Percentiles rank a stretch among this genome's conserved stretches.
Conservation (phyloP, 2,329 filamentous ascomycete species). For the Furcasterigmium sp. region DNA sequence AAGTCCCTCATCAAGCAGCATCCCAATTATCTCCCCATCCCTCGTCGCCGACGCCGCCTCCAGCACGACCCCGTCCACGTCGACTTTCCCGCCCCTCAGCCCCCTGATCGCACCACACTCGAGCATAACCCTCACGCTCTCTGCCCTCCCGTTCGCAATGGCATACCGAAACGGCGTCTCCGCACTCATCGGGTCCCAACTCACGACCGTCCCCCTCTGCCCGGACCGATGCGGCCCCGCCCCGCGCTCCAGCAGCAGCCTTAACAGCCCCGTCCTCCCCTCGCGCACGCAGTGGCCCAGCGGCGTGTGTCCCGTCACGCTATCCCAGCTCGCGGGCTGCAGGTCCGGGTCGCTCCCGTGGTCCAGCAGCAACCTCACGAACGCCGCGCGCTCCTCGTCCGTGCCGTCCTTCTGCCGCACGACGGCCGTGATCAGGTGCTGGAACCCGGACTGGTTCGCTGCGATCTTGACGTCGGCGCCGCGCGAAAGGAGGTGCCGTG, state of each 20-base stretch:
- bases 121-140: not conserved
- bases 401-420: not conserved
- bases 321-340: not conserved
- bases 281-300: not conserved
- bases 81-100: not conserved
- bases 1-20: not conserved
- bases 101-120: not conserved
- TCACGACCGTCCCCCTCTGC: not conserved
- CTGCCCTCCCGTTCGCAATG: not conserved
- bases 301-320: not conserved
- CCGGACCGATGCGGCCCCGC: not conserved
- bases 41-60: not conserved
- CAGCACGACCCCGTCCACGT: not conserved
- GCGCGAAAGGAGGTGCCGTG: slow-evolving; percentile 19
- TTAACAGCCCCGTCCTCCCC: not conserved
- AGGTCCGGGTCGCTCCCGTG: slow-evolving; percentile 18
- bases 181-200: not conserved
- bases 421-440: slow-evolving; percentile 4
- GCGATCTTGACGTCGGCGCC: slow-evolving; percentile 3
- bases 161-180: not conserved
- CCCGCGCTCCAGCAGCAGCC: not conserved
- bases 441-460: slow-evolving; percentile 4
- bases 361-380: slow-evolving; percentile 16
- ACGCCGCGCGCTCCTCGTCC: not conserved
- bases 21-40: not conserved